phyloP scores from a whole-genome alignment of 345 rosid genomes.

The Gossypium mustelinum region DNA sequence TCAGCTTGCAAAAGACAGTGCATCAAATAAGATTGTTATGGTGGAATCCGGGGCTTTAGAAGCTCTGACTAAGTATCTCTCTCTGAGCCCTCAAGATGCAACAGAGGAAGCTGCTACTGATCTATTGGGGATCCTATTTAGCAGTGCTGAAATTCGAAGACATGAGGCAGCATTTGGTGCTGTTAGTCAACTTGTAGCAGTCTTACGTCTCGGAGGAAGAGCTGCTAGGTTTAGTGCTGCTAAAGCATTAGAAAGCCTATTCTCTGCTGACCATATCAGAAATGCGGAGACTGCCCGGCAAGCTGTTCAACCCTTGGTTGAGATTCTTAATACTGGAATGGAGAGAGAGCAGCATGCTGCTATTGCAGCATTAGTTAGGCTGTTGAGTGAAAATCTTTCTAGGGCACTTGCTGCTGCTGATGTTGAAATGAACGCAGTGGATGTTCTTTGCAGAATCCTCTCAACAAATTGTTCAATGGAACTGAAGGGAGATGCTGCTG shows the following conservation, averaged over 20 bases:
- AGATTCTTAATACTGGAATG: constrained; percentile 87
- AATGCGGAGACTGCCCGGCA: constrained; percentile 92
- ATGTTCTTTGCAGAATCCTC: constrained; percentile 95
- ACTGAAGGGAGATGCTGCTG: constrained; percentile 98
- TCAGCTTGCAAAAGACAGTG: constrained; percentile 90
- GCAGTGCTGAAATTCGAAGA: constrained; percentile 88
- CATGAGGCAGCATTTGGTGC: constrained; percentile 96
- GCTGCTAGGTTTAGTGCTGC: constrained; percentile 96
- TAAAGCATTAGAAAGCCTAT: constrained; percentile 91
- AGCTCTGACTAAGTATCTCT: constrained; percentile 91
- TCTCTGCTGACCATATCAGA: constrained; percentile 93
- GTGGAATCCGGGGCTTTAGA: constrained; percentile 97
- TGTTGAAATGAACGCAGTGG: constrained; percentile 98
- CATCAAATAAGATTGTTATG: constrained; percentile 85
- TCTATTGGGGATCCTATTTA: constrained; percentile 80
- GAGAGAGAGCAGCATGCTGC: constrained; percentile 99
- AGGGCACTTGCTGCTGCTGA: constrained; percentile 94
- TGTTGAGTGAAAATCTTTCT: constrained; percentile 94
- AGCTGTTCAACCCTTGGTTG: constrained; percentile 98
- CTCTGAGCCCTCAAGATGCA: constrained; percentile 96
- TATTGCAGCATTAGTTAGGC: constrained; percentile 89
- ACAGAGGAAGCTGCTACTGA: constrained; percentile 99
- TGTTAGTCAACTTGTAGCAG: constrained; percentile 95
- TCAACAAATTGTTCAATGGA: constrained; percentile 88
- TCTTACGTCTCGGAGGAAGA: constrained; percentile 94